These are phyloP conservation scores for Suillus decipiens DNA, from an alignment of 768 basidiomycete genomes.

Conservation along the genomic window DNA sequence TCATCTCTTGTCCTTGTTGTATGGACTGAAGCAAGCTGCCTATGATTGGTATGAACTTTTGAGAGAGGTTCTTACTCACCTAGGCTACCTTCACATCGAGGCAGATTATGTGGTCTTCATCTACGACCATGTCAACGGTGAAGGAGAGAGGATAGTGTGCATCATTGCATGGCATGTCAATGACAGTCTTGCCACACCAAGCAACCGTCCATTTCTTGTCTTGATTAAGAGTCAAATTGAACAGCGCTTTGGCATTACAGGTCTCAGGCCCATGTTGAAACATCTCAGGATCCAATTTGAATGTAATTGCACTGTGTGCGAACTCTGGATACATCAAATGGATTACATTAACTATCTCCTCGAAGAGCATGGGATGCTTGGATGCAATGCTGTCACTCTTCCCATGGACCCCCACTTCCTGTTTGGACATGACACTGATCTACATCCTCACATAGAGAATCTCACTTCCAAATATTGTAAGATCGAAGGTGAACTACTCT, in stretches of 20 bases:
- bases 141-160: not conserved
- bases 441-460: slow-evolving; percentile 34
- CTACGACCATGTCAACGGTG: not conserved
- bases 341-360: too few relatives aligned
- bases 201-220: not conserved
- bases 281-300: too few relatives aligned
- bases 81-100: not conserved
- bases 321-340: too few relatives aligned
- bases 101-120: not conserved
- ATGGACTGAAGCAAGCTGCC: slow-evolving; percentile 10
- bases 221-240: not conserved
- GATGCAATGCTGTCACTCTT: slow-evolving; percentile 23
- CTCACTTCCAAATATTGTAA: slow-evolving; percentile 11
- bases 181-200: not conserved
- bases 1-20: not conserved
- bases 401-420: slow-evolving; percentile 19
- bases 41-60: slow-evolving; percentile 10
- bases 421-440: slow-evolving; percentile 4
- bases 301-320: too few relatives aligned
- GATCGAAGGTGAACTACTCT: slow-evolving; percentile 32
- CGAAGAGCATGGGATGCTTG: slow-evolving; percentile 26
- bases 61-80: not conserved
- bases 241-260: not conserved
- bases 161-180: slow-evolving; percentile 1
- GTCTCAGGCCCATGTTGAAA: too few relatives aligned